These are phyloP conservation scores for Astragalus membranaceus DNA, from an alignment of 306 rosid genomes.

Conservation along the genomic window DNA sequence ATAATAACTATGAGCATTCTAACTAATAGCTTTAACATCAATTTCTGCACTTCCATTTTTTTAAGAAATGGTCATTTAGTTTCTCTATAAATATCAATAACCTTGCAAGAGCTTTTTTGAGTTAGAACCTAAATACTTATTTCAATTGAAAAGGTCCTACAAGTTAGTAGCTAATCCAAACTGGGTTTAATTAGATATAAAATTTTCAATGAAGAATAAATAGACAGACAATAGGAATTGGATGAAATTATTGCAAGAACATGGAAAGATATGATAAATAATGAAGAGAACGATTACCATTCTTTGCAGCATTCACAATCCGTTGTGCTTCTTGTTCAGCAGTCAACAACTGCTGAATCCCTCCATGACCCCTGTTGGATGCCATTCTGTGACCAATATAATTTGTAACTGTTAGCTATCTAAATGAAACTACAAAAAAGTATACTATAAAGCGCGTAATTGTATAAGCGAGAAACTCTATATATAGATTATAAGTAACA, in stretches of 20 bases:
- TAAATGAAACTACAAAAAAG: not conserved
- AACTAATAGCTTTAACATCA: not conserved
- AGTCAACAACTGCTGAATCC: conserved; percentile 94
- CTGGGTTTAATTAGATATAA: not conserved
- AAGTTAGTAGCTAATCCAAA: not conserved
- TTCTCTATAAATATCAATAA: not conserved
- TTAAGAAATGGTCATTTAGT: not conserved
- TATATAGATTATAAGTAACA: not conserved
- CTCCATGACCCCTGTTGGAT: conserved; percentile 77
- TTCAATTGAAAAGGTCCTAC: not conserved
- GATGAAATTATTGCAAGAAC: not conserved
- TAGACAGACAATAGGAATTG: not conserved
- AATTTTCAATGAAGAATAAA: not conserved
- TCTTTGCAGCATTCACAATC: conserved; percentile 86
- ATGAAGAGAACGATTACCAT: conserved; percentile 39
- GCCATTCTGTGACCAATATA: conserved; percentile 58
- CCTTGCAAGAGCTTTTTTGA: not conserved
- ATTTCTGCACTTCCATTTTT: not conserved
- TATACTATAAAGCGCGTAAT: not conserved
- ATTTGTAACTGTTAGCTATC: not conserved
- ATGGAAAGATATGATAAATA: not conserved
- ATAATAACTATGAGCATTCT: not conserved
- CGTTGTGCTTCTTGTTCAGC: conserved; percentile 98
- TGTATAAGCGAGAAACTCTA: not conserved
- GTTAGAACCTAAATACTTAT: not conserved